These are phyloP conservation scores for Trifolium dubium DNA, from an alignment of 306 rosid species.

Conservation along the genomic window DNA sequence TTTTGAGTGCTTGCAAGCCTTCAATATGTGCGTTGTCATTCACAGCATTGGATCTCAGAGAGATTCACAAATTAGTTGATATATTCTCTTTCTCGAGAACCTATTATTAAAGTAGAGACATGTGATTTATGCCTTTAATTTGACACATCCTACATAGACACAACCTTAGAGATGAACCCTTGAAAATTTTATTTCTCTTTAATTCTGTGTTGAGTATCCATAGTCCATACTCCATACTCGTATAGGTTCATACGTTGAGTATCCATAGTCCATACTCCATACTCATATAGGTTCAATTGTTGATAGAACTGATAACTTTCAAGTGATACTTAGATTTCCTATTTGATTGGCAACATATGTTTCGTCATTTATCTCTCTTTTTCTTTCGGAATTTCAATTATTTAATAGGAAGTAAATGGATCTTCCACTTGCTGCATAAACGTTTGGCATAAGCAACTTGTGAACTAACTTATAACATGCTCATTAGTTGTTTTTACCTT, in stretches of 20 bases:
- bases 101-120: background rate
- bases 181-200: background rate
- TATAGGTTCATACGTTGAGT: no score
- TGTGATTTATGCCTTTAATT: background rate
- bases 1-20: constrained; percentile 52
- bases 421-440: background rate
- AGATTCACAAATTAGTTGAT: background rate
- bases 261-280: no score
- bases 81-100: background rate
- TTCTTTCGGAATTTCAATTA: no score
- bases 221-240: no score
- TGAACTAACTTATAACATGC: background rate
- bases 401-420: no score
- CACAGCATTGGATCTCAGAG: background rate
- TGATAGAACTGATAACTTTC: no score
- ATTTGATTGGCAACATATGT: no score
- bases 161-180: background rate
- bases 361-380: no score
- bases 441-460: background rate
- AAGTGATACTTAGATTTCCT: no score
- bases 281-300: no score
- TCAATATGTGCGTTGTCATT: constrained; percentile 52
- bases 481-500: background rate
- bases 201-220: background rate
- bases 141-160: background rate